Evolutionary conservation across 2,329 filamentous ascomycete genomes (phyloP).

Genomic region (Fusarium paranaense): DNA sequence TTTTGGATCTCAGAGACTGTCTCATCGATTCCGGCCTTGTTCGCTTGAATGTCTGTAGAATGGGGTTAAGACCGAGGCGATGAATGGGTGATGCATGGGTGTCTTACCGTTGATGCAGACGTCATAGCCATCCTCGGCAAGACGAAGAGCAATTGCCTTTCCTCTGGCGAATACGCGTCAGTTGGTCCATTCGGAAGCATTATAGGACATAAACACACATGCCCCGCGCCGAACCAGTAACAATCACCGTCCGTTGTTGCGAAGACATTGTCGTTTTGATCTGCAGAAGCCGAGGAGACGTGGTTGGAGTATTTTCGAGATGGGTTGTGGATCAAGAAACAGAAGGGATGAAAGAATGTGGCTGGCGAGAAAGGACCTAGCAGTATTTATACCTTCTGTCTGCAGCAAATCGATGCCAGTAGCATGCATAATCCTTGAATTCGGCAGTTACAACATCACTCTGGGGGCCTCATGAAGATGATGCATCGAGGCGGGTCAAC

Average conservation of each 20-base stretch:
- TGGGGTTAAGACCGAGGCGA: rapidly evolving
- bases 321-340: neutral
- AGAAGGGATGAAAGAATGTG: neutral
- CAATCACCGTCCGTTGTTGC: neutral
- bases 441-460: neutral
- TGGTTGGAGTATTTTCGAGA: neutral
- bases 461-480: neutral
- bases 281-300: neutral
- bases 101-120: slow-evolving; percentile 62
- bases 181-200: slow-evolving; percentile 58
- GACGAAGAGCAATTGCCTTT: slow-evolving; percentile 70
- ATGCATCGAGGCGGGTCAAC: neutral
- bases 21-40: slow-evolving; percentile 59
- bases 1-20: slow-evolving; percentile 64
- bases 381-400: neutral
- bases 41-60: slow-evolving; percentile 6
- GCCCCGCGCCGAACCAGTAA: neutral
- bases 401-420: neutral
- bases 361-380: too few relatives aligned
- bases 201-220: neutral
- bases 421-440: neutral
- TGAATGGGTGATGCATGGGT: rapidly evolving
- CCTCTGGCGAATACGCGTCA: slow-evolving; percentile 56
- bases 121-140: slow-evolving; percentile 74
- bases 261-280: neutral